phyloP scores from a whole-genome alignment of 2,329 filamentous ascomycete species.

The Lecanoromycetidae sp. region DNA sequence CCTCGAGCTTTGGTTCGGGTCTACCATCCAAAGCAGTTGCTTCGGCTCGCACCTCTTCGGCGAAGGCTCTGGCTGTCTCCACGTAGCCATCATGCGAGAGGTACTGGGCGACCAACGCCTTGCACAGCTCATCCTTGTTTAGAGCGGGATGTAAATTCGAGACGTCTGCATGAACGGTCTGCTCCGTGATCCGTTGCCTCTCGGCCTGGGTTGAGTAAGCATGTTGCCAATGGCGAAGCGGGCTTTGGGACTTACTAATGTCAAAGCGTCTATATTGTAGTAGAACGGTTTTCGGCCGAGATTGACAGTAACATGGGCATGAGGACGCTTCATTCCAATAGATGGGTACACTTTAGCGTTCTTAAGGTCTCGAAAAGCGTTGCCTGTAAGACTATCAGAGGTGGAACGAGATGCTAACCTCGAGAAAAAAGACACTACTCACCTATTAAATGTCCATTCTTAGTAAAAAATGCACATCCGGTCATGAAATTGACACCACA shows the following conservation, averaged over 20 bases:
- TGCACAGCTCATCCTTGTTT: slow-evolving; percentile 66
- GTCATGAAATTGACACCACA: slow-evolving; percentile 55
- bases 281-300: slow-evolving; percentile 64
- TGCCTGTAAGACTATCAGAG: slow-evolving; percentile 37
- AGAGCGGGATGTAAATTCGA: slow-evolving; percentile 49
- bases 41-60: slow-evolving; percentile 64
- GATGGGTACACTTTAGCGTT: slow-evolving; percentile 40
- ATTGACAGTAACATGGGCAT: slow-evolving; percentile 47
- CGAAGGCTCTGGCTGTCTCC: slow-evolving; percentile 81
- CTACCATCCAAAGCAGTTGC: slow-evolving; percentile 40
- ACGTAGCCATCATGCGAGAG: slow-evolving; percentile 91
- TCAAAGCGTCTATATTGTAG: slow-evolving; percentile 81
- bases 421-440: slow-evolving; percentile 18
- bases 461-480: slow-evolving; percentile 52
- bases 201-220: slow-evolving; percentile 39
- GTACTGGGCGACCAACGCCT: slow-evolving; percentile 76
- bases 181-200: slow-evolving; percentile 43
- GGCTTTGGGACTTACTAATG: slow-evolving; percentile 47
- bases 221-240: neutral
- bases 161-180: slow-evolving; percentile 51
- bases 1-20: slow-evolving; percentile 32
- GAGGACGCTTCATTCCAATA: slow-evolving; percentile 54
- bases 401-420: neutral
- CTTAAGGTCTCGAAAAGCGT: slow-evolving; percentile 35
- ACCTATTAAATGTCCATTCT: slow-evolving; percentile 50